Evolutionary conservation across 2,329 filamentous ascomycete species (phyloP), one percentile per base, ranked within the genome.

Genomic region (Aureobasidium sp.): DNA sequence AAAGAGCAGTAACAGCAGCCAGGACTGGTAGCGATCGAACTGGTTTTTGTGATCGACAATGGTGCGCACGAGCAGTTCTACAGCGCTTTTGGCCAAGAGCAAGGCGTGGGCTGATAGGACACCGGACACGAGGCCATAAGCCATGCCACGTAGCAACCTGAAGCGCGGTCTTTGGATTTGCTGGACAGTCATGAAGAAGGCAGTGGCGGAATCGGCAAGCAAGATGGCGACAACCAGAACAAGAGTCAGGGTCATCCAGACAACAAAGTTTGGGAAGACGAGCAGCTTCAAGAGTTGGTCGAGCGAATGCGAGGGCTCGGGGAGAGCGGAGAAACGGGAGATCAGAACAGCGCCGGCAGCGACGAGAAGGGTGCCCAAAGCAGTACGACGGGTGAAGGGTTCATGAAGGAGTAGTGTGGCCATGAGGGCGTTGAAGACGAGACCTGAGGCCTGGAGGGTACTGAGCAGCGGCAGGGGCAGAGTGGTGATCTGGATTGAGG

Each of bases 371-470:
- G 94, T 99, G 41, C 94, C 94, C 70, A 90, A 84, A 41, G 96
- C 81, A n/a, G 93, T 97, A 83, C 91, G 95, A 73, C 84, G 85
- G 58, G 94, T 97, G 76, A 97, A 99, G 5, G 92, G 90, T 76
- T 99, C 93, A 70, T 89, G 87, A 52, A 99, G 83, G 70, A 97
- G 90, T 62, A 97, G 78, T 48, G 91, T 95, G 65, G 94, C 94
- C 81, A 95, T 96, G 75, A 97, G 91, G 62, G 93, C 96, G 79
- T 99, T 99, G 82, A 99, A 99, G 65, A 99, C 94, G 61, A 99
- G 82, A 48, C 94, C 94, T 3, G 93, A 96, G 20, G 93, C 93
- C 78, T 99, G 94, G 41, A 99, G 80, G 1, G 94, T 97, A 62
- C 93, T 97, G 37, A 99, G 84, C 6, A 99, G 91, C 22, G 94